Base-by-base conservation (phyloP, 2,329 filamentous ascomycete species). In the Venturia pyrina region DNA sequence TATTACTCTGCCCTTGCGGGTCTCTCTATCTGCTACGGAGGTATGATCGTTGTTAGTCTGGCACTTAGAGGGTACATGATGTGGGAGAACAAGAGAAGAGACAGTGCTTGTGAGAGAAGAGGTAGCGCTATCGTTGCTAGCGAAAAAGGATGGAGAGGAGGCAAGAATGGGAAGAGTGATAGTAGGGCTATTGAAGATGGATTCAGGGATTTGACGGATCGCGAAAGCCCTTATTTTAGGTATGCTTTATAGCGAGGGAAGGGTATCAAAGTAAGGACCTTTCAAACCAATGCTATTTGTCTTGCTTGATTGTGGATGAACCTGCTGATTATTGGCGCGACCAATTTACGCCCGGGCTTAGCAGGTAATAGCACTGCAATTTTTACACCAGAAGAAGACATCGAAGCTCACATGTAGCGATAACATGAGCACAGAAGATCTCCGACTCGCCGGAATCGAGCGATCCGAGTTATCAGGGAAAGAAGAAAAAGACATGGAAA, bases 171-270 rank as follows among this genome's bases (percentile, higher is more conserved):
- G 7, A 66, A 68, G 34, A 64, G 62, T 10, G 67, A 73, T 56
- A 73, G 73, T 60, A 68, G 71, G 62, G 75, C 72, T 0, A 69
- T 75, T 21, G 62, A 65, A 28, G 75, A 76, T 66, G 75, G 74
- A 5, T 76, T 76, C 46, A 73, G 68, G 48, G 73, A 76, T 67
- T 64, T 71, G 69, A 76, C 74, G n/a, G 74, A 76, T 69, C 34
- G 66, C 10, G 67, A 74, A 68, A 72, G 71, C 32, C 72, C 68
- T 68, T 71, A 73, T 66, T 76, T 76, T 62, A 71, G 74, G 53
- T 76, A 74, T 69, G 73, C 71, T 11, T 66, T 75, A 68, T 76
- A 57, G 43, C 8, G 41, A 28, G 1, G 48, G 1, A 15, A 15
- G 7, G 5, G 24, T n/a, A 28, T 46, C 15, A 4, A 1, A 50